Evolutionary conservation across 306 rosid genomes (phyloP).

Genomic region (Argentina anserina): DNA sequence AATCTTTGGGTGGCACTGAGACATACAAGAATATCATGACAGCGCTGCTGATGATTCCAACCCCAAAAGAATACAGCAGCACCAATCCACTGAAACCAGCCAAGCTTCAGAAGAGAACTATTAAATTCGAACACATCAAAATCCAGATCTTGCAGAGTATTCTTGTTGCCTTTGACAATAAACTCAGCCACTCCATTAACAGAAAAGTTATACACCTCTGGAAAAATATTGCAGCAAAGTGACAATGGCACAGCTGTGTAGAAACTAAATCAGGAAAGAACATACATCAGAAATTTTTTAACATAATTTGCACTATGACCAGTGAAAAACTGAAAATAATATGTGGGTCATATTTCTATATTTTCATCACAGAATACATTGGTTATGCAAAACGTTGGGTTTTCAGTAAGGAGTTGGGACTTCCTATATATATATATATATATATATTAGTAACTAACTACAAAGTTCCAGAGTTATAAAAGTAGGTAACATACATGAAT

Average conservation of each 20-base stretch:
- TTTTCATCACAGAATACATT: neutral
- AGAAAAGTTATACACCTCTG: conserved; percentile 50
- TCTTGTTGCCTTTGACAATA: conserved; percentile 65
- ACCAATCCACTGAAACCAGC: conserved; percentile 75
- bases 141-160: conserved; percentile 48
- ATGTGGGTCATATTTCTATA: neutral
- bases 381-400: neutral
- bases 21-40: conserved; percentile 86
- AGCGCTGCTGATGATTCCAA: conserved; percentile 71
- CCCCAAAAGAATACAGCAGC: conserved; percentile 74
- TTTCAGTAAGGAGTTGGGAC: neutral
- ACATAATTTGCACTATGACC: neutral
- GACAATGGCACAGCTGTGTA: conserved; percentile 81
- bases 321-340: neutral
- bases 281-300: conserved; percentile 30
- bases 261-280: conserved; percentile 59
- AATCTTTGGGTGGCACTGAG: neutral
- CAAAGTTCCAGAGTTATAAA: neutral
- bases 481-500: neutral
- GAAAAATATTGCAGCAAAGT: conserved; percentile 62
- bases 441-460: too few species aligned
- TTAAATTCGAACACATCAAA: conserved; percentile 44
- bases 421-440: too few species aligned
- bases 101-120: conserved; percentile 59
- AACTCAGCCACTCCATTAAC: conserved; percentile 43